Conservation (phyloP, 73 alveolate species). For the Symbiodinium pilosum region DNA sequence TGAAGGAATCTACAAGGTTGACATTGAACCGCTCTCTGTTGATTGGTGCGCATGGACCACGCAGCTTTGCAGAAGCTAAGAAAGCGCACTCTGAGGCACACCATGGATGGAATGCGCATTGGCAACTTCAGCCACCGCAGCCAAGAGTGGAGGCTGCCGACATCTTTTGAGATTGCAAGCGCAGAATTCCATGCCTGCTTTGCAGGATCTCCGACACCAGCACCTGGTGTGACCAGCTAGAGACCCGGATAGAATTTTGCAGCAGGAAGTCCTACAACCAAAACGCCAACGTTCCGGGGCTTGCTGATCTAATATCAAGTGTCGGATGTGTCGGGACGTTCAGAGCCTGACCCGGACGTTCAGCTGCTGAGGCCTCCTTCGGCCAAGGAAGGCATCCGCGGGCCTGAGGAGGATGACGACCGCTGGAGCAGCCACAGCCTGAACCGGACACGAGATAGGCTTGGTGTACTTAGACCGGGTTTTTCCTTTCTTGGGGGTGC, state of each 20-base stretch:
- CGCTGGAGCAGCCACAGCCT: constrained; percentile 42
- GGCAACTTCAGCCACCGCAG: constrained; percentile 93
- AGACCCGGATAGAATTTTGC: too few species aligned
- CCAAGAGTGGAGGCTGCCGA: constrained; percentile 44
- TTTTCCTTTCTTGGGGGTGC: too few species aligned
- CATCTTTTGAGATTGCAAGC: too few species aligned
- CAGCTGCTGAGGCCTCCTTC: constrained; percentile 71
- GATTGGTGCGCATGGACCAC: not conserved
- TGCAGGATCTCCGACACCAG: constrained; percentile 58
- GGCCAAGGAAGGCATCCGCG: constrained; percentile 69
- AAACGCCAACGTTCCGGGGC: not conserved
- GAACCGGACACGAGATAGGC: too few species aligned
- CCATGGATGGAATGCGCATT: constrained; percentile 72
- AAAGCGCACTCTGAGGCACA: constrained; percentile 83
- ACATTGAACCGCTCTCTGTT: too few species aligned
- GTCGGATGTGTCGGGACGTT: too few species aligned
- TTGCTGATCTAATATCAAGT: too few species aligned
- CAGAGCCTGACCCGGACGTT: too few species aligned
- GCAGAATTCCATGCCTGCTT: too few species aligned
- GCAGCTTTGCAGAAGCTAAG: not conserved
- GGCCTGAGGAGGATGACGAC: constrained; percentile 77
- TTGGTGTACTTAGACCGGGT: too few species aligned
- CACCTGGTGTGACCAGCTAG: constrained; percentile 74
- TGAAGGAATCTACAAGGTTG: too few species aligned
- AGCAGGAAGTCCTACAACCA: not conserved